Conservation (phyloP, 2,329 filamentous ascomycete genomes). For the Pestalotiopsis sp. region DNA sequence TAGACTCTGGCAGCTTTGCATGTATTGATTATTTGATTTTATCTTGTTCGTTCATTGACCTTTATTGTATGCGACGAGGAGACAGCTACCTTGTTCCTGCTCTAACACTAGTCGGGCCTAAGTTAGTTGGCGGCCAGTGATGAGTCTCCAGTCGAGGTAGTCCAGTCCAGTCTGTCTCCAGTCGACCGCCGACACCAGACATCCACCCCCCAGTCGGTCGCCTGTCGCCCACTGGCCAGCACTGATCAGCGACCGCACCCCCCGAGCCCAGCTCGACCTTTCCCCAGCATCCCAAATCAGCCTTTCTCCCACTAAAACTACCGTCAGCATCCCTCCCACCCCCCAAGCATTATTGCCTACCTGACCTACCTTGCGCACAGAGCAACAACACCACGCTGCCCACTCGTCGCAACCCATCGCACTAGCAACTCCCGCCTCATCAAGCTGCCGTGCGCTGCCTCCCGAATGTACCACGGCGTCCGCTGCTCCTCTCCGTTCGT, state of each 20-base stretch:
- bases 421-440: background rate
- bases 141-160: background rate
- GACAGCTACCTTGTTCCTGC: background rate
- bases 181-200: background rate
- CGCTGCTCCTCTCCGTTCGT: background rate
- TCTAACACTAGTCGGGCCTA: background rate
- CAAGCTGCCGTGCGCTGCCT: background rate
- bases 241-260: background rate
- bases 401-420: constrained; percentile 7
- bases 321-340: background rate
- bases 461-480: background rate
- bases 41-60: background rate
- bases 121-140: background rate
- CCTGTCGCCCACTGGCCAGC: background rate
- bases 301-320: background rate
- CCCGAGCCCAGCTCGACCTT: background rate
- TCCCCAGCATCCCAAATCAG: background rate
- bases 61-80: background rate
- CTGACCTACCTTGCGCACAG: constrained; percentile 2
- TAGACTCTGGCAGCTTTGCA: background rate
- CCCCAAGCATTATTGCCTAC: background rate
- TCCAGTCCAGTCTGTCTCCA: background rate
- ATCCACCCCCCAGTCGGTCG: background rate
- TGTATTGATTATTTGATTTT: background rate
- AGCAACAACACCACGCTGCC: constrained; percentile 10